Conservation (phyloP, 176 grass and related monocot genomes). For the Thalia dealbata region DNA sequence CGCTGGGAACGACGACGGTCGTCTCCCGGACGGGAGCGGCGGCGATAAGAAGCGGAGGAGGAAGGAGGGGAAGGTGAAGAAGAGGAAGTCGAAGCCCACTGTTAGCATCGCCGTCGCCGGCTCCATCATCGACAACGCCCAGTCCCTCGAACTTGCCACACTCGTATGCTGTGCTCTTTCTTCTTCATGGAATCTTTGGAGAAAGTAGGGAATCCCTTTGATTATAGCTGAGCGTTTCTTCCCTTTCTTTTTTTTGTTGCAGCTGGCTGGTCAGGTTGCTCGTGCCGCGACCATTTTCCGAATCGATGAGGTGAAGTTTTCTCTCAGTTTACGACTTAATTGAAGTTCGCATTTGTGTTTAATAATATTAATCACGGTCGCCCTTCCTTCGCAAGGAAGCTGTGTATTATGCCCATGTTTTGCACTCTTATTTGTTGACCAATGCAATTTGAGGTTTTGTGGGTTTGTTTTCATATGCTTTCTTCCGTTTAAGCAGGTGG, state of each 20-base stretch:
- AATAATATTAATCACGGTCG: not conserved
- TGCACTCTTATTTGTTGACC: no score
- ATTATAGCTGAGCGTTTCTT: not conserved
- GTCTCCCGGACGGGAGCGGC: not conserved
- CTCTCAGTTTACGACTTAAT: not conserved
- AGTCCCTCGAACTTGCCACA: slow-evolving; percentile 85
- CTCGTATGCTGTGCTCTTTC: slow-evolving; percentile 48
- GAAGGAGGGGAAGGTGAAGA: slow-evolving; percentile 32
- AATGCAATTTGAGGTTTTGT: no score
- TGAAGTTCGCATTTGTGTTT: not conserved
- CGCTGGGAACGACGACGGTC: not conserved
- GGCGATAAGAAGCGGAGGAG: not conserved
- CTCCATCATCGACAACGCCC: slow-evolving; percentile 86
- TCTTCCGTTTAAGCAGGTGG: slow-evolving; percentile 24
- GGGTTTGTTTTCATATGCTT: not conserved
- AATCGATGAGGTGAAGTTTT: slow-evolving; percentile 61
- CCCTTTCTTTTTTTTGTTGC: not conserved
- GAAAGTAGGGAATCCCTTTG: not conserved
- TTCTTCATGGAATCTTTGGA: not conserved
- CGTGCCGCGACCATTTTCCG: slow-evolving; percentile 71
- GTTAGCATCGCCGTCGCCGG: slow-evolving; percentile 78
- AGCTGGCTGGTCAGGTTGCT: slow-evolving; percentile 91
- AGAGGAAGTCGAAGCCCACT: slow-evolving; percentile 32
- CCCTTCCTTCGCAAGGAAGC: not conserved
- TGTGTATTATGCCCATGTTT: no score